Percentiles rank a stretch among this genome's conserved stretches.
Evolutionary conservation across 305 asterid species (phyloP).

Genomic region (Fraxinus paxiana): DNA sequence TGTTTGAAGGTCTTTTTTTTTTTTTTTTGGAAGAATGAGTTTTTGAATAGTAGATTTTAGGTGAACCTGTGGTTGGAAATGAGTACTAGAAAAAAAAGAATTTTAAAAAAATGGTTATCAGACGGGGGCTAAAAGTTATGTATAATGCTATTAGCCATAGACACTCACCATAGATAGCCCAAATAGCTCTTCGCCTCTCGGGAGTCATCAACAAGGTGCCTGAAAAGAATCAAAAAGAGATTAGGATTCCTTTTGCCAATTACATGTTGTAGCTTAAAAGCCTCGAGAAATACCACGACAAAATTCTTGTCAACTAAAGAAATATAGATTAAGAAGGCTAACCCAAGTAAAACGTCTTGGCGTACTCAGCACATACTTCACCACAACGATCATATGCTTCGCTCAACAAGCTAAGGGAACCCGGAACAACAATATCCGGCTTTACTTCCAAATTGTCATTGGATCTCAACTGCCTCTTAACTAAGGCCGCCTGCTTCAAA

Average conservation of each 20-base stretch:
- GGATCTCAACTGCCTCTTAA: slow-evolving; percentile 54
- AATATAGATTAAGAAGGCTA: slow-evolving; percentile 30
- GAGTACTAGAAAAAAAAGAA: background rate
- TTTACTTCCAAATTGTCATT: slow-evolving; percentile 52
- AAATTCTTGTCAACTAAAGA: slow-evolving; percentile 26
- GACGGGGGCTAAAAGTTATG: background rate
- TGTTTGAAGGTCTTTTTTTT: background rate
- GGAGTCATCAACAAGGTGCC: slow-evolving; percentile 97
- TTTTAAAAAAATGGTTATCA: background rate
- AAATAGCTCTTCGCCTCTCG: slow-evolving; percentile 84
- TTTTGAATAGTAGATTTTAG: background rate
- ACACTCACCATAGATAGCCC: slow-evolving; percentile 92
- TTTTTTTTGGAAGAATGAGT: background rate
- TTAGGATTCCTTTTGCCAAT: background rate
- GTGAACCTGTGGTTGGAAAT: background rate
- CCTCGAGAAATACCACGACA: background rate
- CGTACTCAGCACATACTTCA: slow-evolving; percentile 94
- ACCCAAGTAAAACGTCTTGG: slow-evolving; percentile 96
- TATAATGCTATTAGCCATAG: slow-evolving; percentile 5
- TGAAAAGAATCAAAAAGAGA: slow-evolving; percentile 32
- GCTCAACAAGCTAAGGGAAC: slow-evolving; percentile 54
- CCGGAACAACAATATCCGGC: slow-evolving; percentile 64
- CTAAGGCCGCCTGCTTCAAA: slow-evolving; percentile 83
- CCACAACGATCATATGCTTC: slow-evolving; percentile 96
- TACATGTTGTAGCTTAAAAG: background rate